phyloP scores from a whole-genome alignment of 164 flowering plant species.

The Berberis thunbergii region DNA sequence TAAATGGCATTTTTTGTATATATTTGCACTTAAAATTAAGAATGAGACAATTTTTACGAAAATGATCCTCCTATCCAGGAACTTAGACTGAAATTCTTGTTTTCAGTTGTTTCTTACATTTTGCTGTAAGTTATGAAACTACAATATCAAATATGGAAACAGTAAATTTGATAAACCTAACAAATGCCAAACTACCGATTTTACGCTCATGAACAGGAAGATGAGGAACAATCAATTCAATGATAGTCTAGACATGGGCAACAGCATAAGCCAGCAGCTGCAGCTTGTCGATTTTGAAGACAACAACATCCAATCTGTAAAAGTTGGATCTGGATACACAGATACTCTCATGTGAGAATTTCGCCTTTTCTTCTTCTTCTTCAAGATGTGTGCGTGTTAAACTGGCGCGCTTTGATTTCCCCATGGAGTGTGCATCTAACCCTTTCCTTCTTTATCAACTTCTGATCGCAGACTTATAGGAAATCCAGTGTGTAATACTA shows the following conservation, averaged over 20 bases:
- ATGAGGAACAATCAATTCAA: conserved; percentile 61
- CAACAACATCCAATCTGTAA: conserved; percentile 44
- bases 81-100: no score
- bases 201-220: conserved; percentile 34
- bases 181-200: not conserved
- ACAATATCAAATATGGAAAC: not conserved
- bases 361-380: not conserved
- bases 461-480: conserved; percentile 46
- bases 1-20: no score
- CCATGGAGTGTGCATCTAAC: not conserved
- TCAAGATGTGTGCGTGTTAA: not conserved
- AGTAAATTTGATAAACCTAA: not conserved
- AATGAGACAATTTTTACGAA: no score
- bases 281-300: conserved; percentile 67
- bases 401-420: not conserved
- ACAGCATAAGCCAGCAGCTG: conserved; percentile 43
- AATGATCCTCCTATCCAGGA: no score
- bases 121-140: not conserved
- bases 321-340: conserved; percentile 32
- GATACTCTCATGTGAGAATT: conserved; percentile 52
- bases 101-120: no score
- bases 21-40: no score
- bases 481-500: conserved; percentile 58
- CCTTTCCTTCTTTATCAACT: conserved; percentile 1
- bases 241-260: conserved; percentile 53